These are phyloP conservation scores for Sutorius eximius DNA, from an alignment of 1,284 basidiomycete genomes.

Conservation along the genomic window DNA sequence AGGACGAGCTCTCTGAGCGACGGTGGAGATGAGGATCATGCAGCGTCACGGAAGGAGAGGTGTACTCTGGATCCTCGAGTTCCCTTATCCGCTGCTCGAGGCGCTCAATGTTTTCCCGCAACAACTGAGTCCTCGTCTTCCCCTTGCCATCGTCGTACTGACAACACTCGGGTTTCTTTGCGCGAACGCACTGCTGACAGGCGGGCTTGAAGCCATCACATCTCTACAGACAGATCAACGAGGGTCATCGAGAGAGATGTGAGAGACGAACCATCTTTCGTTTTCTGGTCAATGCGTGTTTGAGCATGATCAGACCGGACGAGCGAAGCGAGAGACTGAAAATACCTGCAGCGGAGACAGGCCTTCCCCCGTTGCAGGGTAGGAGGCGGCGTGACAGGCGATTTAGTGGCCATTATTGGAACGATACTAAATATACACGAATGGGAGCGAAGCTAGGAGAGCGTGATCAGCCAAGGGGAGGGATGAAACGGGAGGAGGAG, in stretches of 20 bases:
- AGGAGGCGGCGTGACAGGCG: slow-evolving; percentile 30
- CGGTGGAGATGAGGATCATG: slow-evolving; percentile 53
- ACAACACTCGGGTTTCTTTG: slow-evolving; percentile 58
- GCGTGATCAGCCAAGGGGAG: slow-evolving; percentile 3
- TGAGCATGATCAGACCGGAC: slow-evolving; percentile 10
- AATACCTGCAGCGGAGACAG: slow-evolving; percentile 39
- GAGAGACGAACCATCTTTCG: slow-evolving; percentile 69
- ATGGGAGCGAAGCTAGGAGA: slow-evolving; percentile 21
- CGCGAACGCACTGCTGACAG: slow-evolving; percentile 59
- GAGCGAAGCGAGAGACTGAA: slow-evolving; percentile 1
- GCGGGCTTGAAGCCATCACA: slow-evolving; percentile 61
- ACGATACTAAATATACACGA: slow-evolving; percentile 35
- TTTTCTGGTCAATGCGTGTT: slow-evolving; percentile 46
- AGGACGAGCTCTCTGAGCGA: slow-evolving; percentile 60
- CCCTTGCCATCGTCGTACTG: slow-evolving; percentile 67
- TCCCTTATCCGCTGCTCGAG: slow-evolving; percentile 57
- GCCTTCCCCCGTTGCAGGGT: slow-evolving; percentile 39
- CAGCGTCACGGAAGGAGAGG: slow-evolving; percentile 50
- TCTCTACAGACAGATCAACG: slow-evolving; percentile 38
- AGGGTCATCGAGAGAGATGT: neutral
- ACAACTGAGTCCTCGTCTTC: slow-evolving; percentile 60
- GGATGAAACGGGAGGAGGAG: neutral
- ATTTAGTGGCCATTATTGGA: slow-evolving; percentile 38
- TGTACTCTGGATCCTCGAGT: slow-evolving; percentile 59
- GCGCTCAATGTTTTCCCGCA: slow-evolving; percentile 57